A percentile compares a stretch with the other conserved stretches of the same genome.
These are phyloP conservation scores for Kwoniella dejecticola DNA, from an alignment of 768 basidiomycete genomes.

Conservation along the genomic window DNA sequence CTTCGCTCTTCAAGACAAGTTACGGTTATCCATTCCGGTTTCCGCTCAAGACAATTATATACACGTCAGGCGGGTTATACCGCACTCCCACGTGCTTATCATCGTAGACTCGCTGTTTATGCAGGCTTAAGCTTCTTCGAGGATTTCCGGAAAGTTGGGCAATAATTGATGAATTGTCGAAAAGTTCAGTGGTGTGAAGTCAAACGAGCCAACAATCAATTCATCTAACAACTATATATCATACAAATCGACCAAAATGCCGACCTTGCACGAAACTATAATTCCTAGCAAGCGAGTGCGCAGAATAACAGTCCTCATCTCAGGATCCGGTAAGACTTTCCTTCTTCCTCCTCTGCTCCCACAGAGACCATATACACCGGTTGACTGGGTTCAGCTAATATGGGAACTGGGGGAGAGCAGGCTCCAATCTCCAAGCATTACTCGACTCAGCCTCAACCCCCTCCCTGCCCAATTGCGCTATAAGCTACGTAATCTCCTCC, in stretches of 20 bases:
- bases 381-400: no score
- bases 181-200: background rate
- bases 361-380: no score
- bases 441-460: slow-evolving; percentile 77
- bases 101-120: background rate
- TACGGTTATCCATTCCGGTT: no score
- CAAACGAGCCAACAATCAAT: background rate
- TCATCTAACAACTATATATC: no score
- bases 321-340: slow-evolving; percentile 64
- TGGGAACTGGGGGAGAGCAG: no score
- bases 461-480: slow-evolving; percentile 69
- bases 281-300: slow-evolving; percentile 21
- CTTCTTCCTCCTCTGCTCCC: background rate
- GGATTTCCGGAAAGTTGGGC: background rate
- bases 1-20: no score
- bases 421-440: slow-evolving; percentile 93
- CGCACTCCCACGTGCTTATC: slow-evolving; percentile 17
- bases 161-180: background rate
- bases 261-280: slow-evolving; percentile 23
- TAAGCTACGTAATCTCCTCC: slow-evolving; percentile 86
- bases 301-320: slow-evolving; percentile 65
- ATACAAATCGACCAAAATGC: slow-evolving; percentile 25
- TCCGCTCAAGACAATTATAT: background rate
- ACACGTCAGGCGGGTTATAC: slow-evolving; percentile 11
- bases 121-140: background rate